These are phyloP conservation scores for Sclerotinia minor DNA, from an alignment of 2,329 filamentous ascomycete species.

Conservation along the genomic window DNA sequence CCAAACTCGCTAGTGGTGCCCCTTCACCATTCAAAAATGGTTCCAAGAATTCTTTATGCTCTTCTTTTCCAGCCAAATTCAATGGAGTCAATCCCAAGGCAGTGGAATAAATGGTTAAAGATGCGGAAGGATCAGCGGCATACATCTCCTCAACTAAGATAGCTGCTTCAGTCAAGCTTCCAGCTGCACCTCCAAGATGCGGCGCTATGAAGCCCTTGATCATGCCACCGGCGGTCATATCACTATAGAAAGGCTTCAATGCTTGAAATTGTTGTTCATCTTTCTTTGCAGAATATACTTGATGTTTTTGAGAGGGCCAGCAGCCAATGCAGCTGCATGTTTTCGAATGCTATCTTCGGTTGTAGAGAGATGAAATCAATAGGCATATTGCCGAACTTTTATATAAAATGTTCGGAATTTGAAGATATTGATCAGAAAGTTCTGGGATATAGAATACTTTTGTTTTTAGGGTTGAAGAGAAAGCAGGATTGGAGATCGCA, in stretches of 20 bases:
- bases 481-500: not conserved
- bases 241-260: slow-evolving; percentile 49
- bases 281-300: slow-evolving; percentile 37
- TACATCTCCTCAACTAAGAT: slow-evolving; percentile 56
- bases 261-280: slow-evolving; percentile 48
- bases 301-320: slow-evolving; percentile 35
- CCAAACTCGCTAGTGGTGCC: slow-evolving; percentile 51
- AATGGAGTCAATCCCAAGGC: slow-evolving; percentile 54
- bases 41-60: slow-evolving; percentile 47
- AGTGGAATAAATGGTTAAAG: slow-evolving; percentile 53
- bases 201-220: slow-evolving; percentile 51
- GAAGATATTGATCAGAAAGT: not conserved
- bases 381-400: slow-evolving; percentile 16
- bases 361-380: slow-evolving; percentile 41
- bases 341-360: slow-evolving; percentile 37
- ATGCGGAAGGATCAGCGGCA: slow-evolving; percentile 50
- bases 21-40: slow-evolving; percentile 50
- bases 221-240: slow-evolving; percentile 48
- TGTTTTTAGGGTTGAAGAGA: not conserved
- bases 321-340: slow-evolving; percentile 38
- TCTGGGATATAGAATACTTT: not conserved
- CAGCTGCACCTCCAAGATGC: slow-evolving; percentile 48
- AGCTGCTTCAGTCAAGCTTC: slow-evolving; percentile 49
- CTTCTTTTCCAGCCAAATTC: slow-evolving; percentile 47
- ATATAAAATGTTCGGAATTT: not conserved